These are phyloP conservation scores for Backusella westeae DNA, from an alignment of 192 early-diverging fungal species.

Conservation along the genomic window DNA sequence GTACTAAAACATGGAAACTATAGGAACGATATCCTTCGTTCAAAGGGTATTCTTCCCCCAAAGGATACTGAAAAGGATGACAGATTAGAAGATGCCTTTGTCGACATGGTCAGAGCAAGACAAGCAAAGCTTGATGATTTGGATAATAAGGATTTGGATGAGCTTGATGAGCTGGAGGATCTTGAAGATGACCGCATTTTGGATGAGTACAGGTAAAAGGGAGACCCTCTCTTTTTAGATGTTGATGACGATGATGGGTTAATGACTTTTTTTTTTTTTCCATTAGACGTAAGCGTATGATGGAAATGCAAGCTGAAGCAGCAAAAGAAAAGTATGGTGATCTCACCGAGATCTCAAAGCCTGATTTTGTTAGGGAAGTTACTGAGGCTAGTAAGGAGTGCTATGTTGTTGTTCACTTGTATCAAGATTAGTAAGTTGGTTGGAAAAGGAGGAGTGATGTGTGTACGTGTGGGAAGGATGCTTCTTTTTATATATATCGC, in stretches of 20 bases:
- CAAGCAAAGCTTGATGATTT: conserved; percentile 59
- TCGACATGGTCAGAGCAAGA: conserved; percentile 59
- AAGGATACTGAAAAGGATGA: conserved; percentile 75
- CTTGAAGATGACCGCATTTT: conserved; percentile 87
- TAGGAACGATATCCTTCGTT: conserved; percentile 93
- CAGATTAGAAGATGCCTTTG: conserved; percentile 70
- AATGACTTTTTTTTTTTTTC: neutral
- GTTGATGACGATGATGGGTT: neutral
- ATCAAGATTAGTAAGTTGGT: conserved; percentile 51
- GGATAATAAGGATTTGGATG: conserved; percentile 70
- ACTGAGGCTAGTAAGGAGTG: conserved; percentile 84
- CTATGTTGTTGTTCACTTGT: conserved; percentile 65
- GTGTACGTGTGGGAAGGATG: neutral
- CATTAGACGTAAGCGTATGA: conserved; percentile 72
- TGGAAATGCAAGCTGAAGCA: conserved; percentile 76
- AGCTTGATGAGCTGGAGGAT: conserved; percentile 92
- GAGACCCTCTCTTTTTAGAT: neutral
- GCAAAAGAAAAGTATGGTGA: conserved; percentile 81
- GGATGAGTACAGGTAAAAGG: conserved; percentile 63
- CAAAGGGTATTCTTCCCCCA: conserved; percentile 84
- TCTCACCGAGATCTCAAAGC: conserved; percentile 85
- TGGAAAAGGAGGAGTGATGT: neutral
- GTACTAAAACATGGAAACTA: neutral
- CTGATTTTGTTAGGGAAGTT: conserved; percentile 87
- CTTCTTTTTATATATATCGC: too few relatives aligned